Evolutionary conservation across 768 basidiomycete genomes (phyloP), one percentile per base, ranked within the genome.

Genomic region (Pisolithus orientalis): DNA sequence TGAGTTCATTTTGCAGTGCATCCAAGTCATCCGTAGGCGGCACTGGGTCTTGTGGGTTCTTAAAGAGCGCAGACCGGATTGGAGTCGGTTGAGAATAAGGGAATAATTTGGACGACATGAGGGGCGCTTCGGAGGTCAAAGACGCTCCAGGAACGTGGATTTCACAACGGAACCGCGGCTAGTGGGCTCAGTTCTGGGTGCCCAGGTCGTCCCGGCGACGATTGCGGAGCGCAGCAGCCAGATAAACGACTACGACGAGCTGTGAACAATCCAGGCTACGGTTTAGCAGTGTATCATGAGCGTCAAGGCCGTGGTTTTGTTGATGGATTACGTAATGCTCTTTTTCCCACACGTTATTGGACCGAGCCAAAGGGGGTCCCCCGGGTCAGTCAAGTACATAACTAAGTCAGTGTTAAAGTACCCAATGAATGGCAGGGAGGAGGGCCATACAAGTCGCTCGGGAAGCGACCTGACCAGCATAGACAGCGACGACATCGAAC

Each of bases 1-100:
- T 71, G 44, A 92, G 79, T 64, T 90, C 87, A 42, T 72, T 60
- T 39, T 84, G 79, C 21, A 90, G 75, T 21, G 66, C 58, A 53
- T 87, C 82, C 47, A 91, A 80, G 39, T 91, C 90, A 49, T 87
- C 83, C 16, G 80, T 79, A 21, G 83, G 75, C 7, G 90, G 90
- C 14, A 92, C 75, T 11, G 75, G 53, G 52, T 89, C 85, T 52
- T 85, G 74, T 1, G 77, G 76, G 57, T 73, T 80, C 72, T 80
- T 84, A 62, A 88, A 71, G 51, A 90, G 70, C 53, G 75, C 64
- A 39, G 86, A 85, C 55, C 77, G 79, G 53, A 82, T 72, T 55
- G 68, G 59, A n/a, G 75, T 65, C 44, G 78, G 77, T 38, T 67
- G 63, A 52, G 72, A 57, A 68, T 75, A 89, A 46, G 70, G 70